Evolutionary conservation across 495 filamentous ascomycete species (phyloP), one percentile per base, ranked within the genome.

Genomic region (Neurospora terricola): DNA sequence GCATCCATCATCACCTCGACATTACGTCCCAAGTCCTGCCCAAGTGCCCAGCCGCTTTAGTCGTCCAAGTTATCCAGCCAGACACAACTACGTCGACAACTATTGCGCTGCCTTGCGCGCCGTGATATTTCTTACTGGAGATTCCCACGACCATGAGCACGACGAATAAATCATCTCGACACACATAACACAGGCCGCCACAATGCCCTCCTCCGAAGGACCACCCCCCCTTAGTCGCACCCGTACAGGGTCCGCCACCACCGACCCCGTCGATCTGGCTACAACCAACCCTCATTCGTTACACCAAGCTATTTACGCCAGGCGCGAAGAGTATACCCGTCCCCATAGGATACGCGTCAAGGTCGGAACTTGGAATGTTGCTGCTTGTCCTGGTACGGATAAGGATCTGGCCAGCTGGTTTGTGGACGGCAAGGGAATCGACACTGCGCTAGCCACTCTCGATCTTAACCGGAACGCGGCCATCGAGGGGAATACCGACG

Each of bases 301-400:
- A 27, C 86, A 86, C 69, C 81, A 80, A 38, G 84, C 85, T 3
- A 83, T 98, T 21, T 87, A 89, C 78, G 90, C 90, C 12, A 85
- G 96, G 54, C 89, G 90, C 73, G 81, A 88, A 43, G 94, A 98
- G 77, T 99, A 94, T 78, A 91, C 90, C 10, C 87, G 86, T 14
- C 86, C 89, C 38, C 86, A 87, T 71, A 86, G 87, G 38, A 87
- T 97, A 71, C 89, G 88, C 72, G 87, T 98, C 76, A 98, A 97
- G 77, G 84, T 98, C 30, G 96, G 94, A 6, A 90, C 91, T 2
- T 99, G 96, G 96, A 99, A 99, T 81, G 93, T 98, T 37, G 96
- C 94, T 9, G 89, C 91, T 2, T 87, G 91, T 72, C 86, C 90
- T 45, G 92, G 91, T 39, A 94, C 93, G 2, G 94, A 97, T 80